Evolutionary conservation across 257 asterid species (phyloP).

Genomic region (Nicotiana otophora): DNA sequence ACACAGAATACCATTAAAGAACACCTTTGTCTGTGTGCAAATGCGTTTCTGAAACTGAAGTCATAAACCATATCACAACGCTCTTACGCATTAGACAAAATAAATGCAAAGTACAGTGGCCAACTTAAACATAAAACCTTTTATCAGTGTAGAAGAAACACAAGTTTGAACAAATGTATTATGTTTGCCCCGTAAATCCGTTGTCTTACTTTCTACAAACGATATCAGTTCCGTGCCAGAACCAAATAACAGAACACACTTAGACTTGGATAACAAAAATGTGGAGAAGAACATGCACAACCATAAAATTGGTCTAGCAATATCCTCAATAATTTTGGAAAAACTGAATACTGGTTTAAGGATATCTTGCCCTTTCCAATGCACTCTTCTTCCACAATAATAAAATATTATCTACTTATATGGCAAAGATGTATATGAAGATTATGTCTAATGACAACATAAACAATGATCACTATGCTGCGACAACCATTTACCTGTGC

Average conservation of each 20-base stretch:
- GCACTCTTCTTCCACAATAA: background rate
- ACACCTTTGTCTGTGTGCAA: background rate
- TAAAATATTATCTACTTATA: background rate
- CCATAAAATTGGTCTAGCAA: background rate
- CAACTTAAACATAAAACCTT: background rate
- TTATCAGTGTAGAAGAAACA: background rate
- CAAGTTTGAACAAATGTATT: background rate
- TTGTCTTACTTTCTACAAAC: background rate
- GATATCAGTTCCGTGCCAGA: background rate
- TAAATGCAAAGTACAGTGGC: background rate
- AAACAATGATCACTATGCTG: background rate
- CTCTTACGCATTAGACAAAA: background rate
- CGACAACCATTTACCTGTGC: slow-evolving; percentile 51
- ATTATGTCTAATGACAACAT: background rate
- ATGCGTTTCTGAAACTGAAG: background rate
- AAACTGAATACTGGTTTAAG: background rate
- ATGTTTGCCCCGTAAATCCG: background rate
- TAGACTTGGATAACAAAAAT: background rate
- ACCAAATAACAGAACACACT: background rate
- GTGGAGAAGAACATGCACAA: background rate
- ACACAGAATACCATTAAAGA: background rate
- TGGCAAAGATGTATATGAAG: background rate
- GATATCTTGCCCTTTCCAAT: background rate
- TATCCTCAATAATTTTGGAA: background rate
- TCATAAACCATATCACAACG: background rate